Conservation (phyloP, 192 early-diverging fungal species). For the Podila clonocystis region DNA sequence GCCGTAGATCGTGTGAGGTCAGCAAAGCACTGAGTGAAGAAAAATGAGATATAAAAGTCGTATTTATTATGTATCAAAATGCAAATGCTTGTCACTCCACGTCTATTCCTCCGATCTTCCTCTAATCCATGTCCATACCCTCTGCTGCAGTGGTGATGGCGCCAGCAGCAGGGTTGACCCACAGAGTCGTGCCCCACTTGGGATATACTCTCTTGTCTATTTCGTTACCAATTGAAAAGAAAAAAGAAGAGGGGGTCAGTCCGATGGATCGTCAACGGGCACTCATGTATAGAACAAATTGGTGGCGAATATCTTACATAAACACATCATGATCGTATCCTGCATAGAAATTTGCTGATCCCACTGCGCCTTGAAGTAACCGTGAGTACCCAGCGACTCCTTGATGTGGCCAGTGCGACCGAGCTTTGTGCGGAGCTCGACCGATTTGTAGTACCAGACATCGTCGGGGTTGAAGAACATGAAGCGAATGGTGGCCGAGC, state of each 20-base stretch:
- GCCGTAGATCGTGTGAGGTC: conserved; percentile 49
- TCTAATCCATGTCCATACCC: conserved; percentile 52
- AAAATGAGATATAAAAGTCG: not conserved
- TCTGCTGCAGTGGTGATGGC: conserved; percentile 15
- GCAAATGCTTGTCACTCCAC: conserved; percentile 12
- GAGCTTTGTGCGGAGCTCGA: conserved; percentile 91
- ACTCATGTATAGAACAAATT: too few species aligned
- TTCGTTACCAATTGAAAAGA: not conserved
- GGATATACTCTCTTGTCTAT: conserved; percentile 87
- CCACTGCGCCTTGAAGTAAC: conserved; percentile 72
- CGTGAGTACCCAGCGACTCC: conserved; percentile 96
- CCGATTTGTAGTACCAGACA: conserved; percentile 95
- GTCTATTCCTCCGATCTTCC: not conserved
- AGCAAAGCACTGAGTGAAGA: not conserved
- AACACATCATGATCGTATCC: conserved; percentile 95
- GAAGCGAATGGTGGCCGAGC: conserved; percentile 90
- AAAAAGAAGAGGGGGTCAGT: too few species aligned
- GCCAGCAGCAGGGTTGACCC: conserved; percentile 49
- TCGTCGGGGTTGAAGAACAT: conserved; percentile 98
- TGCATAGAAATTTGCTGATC: conserved; percentile 83
- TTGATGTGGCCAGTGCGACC: conserved; percentile 93
- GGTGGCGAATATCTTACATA: conserved; percentile 69
- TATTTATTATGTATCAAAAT: conserved; percentile 10
- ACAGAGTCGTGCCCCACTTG: conserved; percentile 89
- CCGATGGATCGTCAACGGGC: too few species aligned